These are phyloP conservation scores for Pythium biforme DNA, from an alignment of 352 stramenopile species.

Conservation along the genomic window DNA sequence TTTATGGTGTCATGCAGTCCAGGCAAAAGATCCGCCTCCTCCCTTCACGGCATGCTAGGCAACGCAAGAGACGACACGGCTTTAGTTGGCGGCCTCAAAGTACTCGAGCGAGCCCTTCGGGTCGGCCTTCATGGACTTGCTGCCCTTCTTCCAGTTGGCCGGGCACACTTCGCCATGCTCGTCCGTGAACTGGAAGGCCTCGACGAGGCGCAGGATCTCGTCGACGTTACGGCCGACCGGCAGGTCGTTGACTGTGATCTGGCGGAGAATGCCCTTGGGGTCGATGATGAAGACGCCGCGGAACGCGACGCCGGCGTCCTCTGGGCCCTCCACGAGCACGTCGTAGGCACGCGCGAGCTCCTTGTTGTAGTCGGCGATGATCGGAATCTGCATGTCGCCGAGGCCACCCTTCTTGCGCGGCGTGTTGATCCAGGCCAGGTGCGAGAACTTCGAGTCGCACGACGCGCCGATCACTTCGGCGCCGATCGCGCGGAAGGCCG, in stretches of 20 bases:
- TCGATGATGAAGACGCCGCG: constrained; percentile 92
- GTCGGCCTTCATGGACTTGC: constrained; percentile 84
- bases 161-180: constrained; percentile 91
- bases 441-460: constrained; percentile 87
- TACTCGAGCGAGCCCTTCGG: constrained; percentile 75
- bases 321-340: constrained; percentile 66
- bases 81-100: constrained; percentile 42
- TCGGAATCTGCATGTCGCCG: constrained; percentile 89
- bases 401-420: constrained; percentile 88
- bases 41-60: neutral
- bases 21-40: neutral
- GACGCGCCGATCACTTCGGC: constrained; percentile 74
- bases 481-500: constrained; percentile 80
- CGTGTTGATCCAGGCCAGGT: constrained; percentile 90
- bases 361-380: constrained; percentile 89
- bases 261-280: constrained; percentile 69
- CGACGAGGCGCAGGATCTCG: constrained; percentile 87
- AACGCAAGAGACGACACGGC: neutral
- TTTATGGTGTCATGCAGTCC: too few species aligned
- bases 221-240: constrained; percentile 89
- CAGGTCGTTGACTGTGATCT: constrained; percentile 89
- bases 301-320: constrained; percentile 73
- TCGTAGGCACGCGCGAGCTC: constrained; percentile 79
- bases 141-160: constrained; percentile 89
- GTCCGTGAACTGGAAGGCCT: constrained; percentile 91